These are phyloP conservation scores for Calamus simplicifolius DNA, from an alignment of 176 grass and related monocot genomes.

Conservation along the genomic window DNA sequence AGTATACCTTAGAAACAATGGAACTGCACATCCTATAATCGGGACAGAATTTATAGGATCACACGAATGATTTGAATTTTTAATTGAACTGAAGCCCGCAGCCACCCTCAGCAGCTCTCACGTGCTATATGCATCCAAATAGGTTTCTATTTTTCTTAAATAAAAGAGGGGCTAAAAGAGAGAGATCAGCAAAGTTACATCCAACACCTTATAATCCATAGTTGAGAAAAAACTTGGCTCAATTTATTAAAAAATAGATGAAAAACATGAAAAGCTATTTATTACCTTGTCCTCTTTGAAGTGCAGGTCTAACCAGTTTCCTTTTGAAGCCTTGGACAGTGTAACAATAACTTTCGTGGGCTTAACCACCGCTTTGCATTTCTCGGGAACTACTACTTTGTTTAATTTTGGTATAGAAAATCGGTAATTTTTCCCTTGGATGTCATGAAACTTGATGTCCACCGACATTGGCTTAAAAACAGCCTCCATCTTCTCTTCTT, in stretches of 20 bases:
- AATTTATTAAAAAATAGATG: constrained; percentile 4
- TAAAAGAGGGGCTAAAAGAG: too few relatives aligned
- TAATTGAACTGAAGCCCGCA: too few relatives aligned
- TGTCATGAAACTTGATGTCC: constrained; percentile 75
- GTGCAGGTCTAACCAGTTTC: constrained; percentile 74
- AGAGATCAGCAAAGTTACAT: too few relatives aligned
- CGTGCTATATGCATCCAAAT: too few relatives aligned
- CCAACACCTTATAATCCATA: too few relatives aligned
- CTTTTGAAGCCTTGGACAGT: constrained; percentile 62
- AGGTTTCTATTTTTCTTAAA: too few relatives aligned
- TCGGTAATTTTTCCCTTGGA: constrained; percentile 82
- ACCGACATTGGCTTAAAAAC: constrained; percentile 52
- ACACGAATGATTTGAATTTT: too few relatives aligned
- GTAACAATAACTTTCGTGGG: constrained; percentile 63
- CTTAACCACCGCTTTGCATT: constrained; percentile 77
- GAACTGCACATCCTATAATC: too few relatives aligned
- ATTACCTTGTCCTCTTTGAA: constrained; percentile 89
- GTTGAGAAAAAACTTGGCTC: too few relatives aligned
- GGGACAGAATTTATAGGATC: too few relatives aligned
- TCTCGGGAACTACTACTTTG: constrained; percentile 83
- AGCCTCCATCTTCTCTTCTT: constrained; percentile 59
- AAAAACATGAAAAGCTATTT: neutral
- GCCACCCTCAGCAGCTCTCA: too few relatives aligned
- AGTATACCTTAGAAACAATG: too few relatives aligned
- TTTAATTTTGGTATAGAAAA: constrained; percentile 69